A percentile compares a stretch with the other conserved stretches of the same genome.
Evolutionary conservation across 305 asterid genomes (phyloP).

Genomic region (Solanum hybrid): DNA sequence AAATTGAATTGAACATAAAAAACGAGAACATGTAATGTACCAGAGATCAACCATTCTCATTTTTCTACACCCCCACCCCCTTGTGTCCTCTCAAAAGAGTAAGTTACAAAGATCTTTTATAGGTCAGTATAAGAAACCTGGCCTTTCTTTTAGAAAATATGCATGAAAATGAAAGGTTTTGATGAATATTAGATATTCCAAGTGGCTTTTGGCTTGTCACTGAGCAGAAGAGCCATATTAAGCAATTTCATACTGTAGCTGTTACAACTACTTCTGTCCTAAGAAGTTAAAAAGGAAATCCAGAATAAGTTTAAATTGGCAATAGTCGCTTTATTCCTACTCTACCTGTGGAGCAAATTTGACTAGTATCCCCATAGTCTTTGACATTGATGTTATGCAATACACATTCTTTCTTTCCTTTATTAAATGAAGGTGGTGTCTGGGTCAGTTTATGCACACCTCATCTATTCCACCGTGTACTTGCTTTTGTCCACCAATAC

Average conservation of each 20-base stretch:
- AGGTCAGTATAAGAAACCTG: background rate
- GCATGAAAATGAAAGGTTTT: background rate
- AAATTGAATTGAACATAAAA: background rate
- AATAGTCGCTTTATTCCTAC: background rate
- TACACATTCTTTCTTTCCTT: background rate
- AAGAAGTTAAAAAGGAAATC: conserved; percentile 1
- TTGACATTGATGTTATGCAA: background rate
- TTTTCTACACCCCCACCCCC: background rate
- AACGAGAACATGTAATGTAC: background rate
- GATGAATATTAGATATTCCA: background rate
- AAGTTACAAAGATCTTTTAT: background rate
- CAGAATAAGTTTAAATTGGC: background rate
- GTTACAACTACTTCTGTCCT: background rate
- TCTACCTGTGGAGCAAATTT: background rate
- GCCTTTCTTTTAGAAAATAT: background rate
- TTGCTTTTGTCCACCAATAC: background rate
- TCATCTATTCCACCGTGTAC: background rate
- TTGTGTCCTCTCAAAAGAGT: background rate
- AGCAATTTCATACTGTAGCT: background rate
- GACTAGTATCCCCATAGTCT: background rate
- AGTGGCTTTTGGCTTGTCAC: background rate
- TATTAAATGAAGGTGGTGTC: background rate
- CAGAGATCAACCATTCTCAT: background rate
- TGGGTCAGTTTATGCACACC: background rate
- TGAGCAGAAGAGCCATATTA: background rate